These are phyloP conservation scores for Gymnopilus dilepis DNA, from an alignment of 768 basidiomycete species.

Conservation along the genomic window DNA sequence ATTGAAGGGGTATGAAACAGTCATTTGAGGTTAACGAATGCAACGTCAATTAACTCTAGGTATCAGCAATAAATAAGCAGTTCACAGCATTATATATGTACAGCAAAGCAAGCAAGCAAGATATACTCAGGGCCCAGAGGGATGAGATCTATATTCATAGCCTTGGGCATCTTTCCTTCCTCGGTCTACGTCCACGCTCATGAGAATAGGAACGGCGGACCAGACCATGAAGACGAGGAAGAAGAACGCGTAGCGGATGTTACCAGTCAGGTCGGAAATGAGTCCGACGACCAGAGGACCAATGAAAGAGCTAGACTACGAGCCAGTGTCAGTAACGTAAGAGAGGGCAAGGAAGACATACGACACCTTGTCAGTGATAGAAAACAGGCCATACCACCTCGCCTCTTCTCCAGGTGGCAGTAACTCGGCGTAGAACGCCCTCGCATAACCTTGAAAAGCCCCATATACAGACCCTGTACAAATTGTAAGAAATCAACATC, in stretches of 20 bases:
- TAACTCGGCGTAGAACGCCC: conserved; percentile 86
- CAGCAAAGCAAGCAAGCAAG: background rate
- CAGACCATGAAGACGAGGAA: conserved; percentile 86
- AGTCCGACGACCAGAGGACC: conserved; percentile 90
- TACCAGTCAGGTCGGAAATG: conserved; percentile 87
- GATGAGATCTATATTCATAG: conserved; percentile 33
- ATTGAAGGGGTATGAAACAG: conserved; percentile 29
- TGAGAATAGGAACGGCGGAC: conserved; percentile 78
- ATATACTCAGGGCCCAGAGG: background rate
- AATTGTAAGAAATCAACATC: background rate
- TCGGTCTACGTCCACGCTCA: conserved; percentile 67
- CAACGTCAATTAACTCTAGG: background rate
- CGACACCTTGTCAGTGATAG: conserved; percentile 85
- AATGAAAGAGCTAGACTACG: conserved; percentile 86
- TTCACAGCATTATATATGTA: conserved; percentile 13
- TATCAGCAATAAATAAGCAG: background rate
- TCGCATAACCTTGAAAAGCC: conserved; percentile 89
- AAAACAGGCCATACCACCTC: conserved; percentile 87
- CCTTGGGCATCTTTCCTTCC: conserved; percentile 60
- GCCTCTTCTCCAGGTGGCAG: conserved; percentile 90
- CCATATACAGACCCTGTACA: conserved; percentile 73
- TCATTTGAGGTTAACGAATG: background rate
- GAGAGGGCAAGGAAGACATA: background rate
- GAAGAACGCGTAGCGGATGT: conserved; percentile 90
- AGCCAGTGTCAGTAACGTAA: conserved; percentile 12